A percentile compares a stretch with the other conserved stretches of the same genome.
Conservation (phyloP, 768 basidiomycete genomes). For the Amanita brunnescens region DNA sequence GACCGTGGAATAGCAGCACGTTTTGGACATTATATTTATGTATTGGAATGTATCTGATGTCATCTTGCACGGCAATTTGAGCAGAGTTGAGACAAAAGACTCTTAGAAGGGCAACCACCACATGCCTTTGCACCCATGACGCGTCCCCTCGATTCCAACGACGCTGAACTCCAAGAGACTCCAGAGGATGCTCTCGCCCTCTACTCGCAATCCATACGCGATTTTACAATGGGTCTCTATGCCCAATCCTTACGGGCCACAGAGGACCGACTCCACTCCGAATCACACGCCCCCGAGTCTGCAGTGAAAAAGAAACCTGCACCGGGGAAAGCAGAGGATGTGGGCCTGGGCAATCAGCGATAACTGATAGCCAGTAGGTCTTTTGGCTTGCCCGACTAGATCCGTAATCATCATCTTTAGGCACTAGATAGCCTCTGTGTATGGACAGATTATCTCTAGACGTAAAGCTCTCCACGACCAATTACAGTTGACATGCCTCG, state of each 20-base stretch:
- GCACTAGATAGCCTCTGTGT: background rate
- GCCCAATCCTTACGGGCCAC: background rate
- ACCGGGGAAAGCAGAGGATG: background rate
- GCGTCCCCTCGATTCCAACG: background rate
- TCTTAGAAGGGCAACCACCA: no score
- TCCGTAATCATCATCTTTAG: background rate
- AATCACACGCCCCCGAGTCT: background rate
- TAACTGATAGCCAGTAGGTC: background rate
- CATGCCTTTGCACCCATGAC: slow-evolving; percentile 25
- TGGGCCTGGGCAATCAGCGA: background rate
- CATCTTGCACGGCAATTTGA: background rate
- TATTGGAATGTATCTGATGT: background rate
- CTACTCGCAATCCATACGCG: background rate
- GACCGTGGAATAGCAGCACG: slow-evolving; percentile 4
- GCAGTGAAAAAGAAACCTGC: no score
- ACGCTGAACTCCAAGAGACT: background rate
- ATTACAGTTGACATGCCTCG: background rate
- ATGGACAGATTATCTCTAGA: slow-evolving; percentile 2
- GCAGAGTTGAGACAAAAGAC: background rate
- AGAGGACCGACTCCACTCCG: background rate
- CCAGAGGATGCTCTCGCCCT: background rate
- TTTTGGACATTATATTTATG: slow-evolving; percentile 9
- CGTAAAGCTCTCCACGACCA: slow-evolving; percentile 19
- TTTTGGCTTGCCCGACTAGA: background rate
- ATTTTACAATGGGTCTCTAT: background rate